Percentiles rank a stretch among this genome's conserved stretches.
phyloP scores from a whole-genome alignment of 805 yeast species.

The Wickerhamiella lipophila region DNA sequence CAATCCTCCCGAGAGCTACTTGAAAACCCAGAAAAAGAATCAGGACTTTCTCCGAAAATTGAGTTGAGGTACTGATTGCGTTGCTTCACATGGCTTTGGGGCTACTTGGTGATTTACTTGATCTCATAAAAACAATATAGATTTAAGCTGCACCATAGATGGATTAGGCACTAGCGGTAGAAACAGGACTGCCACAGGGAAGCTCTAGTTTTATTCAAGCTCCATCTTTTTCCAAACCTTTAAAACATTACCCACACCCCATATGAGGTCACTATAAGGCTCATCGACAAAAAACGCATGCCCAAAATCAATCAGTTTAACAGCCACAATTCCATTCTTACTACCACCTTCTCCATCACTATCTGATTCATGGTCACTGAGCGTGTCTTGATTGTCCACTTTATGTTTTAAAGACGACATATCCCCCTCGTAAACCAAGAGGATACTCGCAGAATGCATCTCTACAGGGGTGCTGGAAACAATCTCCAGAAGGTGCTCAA shows the following conservation, averaged over 20 bases:
- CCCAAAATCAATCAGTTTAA: constrained; percentile 79
- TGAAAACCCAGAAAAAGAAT: background rate
- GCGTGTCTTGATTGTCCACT: constrained; percentile 20
- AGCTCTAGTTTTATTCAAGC: background rate
- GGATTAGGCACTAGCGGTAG: no score
- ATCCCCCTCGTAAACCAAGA: constrained; percentile 66
- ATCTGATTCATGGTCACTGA: constrained; percentile 11
- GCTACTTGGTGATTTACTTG: no score
- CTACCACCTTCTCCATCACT: background rate
- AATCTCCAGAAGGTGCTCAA: constrained; percentile 55
- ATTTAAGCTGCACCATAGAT: no score
- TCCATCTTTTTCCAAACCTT: constrained; percentile 5
- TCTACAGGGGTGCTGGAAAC: constrained; percentile 34
- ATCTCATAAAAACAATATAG: no score
- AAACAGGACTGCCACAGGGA: no score
- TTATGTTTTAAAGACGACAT: constrained; percentile 37
- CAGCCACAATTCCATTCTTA: constrained; percentile 35
- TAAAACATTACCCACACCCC: constrained; percentile 57
- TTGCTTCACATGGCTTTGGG: no score
- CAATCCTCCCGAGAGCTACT: background rate
- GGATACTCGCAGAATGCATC: constrained; percentile 29
- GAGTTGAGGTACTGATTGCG: no score
- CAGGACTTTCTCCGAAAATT: background rate
- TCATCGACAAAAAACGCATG: constrained; percentile 57
- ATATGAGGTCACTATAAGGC: constrained; percentile 55